Evolutionary conservation across 768 basidiomycete species (phyloP), one percentile per base, ranked within the genome.

Genomic region (Dentipellis fragilis): DNA sequence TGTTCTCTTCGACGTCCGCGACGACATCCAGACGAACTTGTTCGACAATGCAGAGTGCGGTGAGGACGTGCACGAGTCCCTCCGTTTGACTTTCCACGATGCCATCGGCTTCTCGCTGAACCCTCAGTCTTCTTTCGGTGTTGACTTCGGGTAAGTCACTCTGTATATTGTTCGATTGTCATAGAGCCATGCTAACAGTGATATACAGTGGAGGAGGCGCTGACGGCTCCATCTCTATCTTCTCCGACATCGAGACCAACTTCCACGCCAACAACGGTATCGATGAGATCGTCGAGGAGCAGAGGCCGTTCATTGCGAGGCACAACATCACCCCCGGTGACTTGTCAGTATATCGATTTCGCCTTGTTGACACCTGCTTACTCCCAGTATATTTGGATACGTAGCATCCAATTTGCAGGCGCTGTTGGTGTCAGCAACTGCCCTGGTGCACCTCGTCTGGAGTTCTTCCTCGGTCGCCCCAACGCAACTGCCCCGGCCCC

Each of bases 251-350:
- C 14, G 38, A 64, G 51, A 57, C 59, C 12, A 23, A 45, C 21
- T 67, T 54, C 57, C 57, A 52, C 50, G 64, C 63, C 12, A 62
- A 62, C 37, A 54, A 9, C n/a, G 67, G 65, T 12, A 52, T 42
- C 34, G 52, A 59, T 22, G 56, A 62, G 16, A 64, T 58, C 38
- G 60, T 64, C 37, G 29, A 53, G 9, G 7, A 48, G 42, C 69
- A 74, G 52, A 65, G 62, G 23, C 69, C 70, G 2, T 68, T 77
- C 65, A 54, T 73, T 21, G 56, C 57, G 11, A 66, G 62, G 39
- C 66, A 73, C 65, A 67, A 70, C 57, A 67, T 75, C 49, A 63
- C 69, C 12, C 55, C 72, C 38, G 78, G 75, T 45, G 79, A 80
- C 66, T 72, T 80, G 76, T 77, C 58, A 54, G 74, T 66, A 3